Percentiles rank a stretch among this genome's conserved stretches.
These are phyloP conservation scores for Brassica napus DNA, from an alignment of 345 rosid genomes.

Conservation along the genomic window Da-Ae NC_063442.1:40701501-40702000, in stretches of 20 bases:
- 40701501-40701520: constrained; percentile 1
- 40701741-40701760: background rate
- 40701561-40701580: background rate
- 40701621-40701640: background rate
- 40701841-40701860: constrained; percentile 92
- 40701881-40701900: constrained; percentile 92
- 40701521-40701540: background rate
- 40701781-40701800: constrained; percentile 14
- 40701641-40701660: background rate
- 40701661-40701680: background rate
- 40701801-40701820: constrained; percentile 70
- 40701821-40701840: constrained; percentile 94
- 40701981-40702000: constrained; percentile 61
- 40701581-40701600: background rate
- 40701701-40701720: background rate
- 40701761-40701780: too few species aligned
- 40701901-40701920: constrained; percentile 46
- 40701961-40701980: constrained; percentile 12
- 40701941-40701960: background rate
- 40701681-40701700: background rate
- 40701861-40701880: constrained; percentile 81
- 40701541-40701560: background rate
- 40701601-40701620: background rate
- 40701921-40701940: constrained; percentile 11
- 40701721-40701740: background rate